Conservation (phyloP, 306 rosid species). For the Fagus sylvatica region DNA sequence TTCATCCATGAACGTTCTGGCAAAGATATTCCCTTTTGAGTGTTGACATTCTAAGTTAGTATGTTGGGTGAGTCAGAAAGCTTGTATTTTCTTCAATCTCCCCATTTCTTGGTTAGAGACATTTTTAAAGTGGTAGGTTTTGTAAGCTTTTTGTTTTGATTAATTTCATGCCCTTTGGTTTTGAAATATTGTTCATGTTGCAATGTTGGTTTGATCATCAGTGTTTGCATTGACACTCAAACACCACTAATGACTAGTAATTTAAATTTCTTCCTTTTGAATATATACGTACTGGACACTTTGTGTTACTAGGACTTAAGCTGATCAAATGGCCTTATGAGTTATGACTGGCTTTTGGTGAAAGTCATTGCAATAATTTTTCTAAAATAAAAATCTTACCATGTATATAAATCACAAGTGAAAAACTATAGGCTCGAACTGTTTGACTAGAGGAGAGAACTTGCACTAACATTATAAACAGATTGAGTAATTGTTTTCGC, state of each 20-base stretch:
- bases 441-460: too few relatives aligned
- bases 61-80: neutral
- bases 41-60: neutral
- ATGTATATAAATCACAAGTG: too few relatives aligned
- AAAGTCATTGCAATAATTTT: neutral
- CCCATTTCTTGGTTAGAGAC: neutral
- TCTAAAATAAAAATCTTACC: neutral
- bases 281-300: neutral
- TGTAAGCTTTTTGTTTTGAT: neutral
- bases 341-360: neutral
- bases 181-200: neutral
- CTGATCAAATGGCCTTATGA: neutral
- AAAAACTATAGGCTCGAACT: too few relatives aligned
- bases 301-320: too few relatives aligned
- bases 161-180: neutral
- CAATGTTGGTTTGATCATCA: neutral
- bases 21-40: neutral
- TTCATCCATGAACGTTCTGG: neutral
- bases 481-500: too few relatives aligned
- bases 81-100: neutral
- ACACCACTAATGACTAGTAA: neutral
- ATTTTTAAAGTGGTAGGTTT: neutral
- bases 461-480: too few relatives aligned
- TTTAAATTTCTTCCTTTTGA: neutral
- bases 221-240: neutral